These are phyloP conservation scores for Endothia cerciana DNA, from an alignment of 2,329 filamentous ascomycete species.

Conservation along the genomic window DNA sequence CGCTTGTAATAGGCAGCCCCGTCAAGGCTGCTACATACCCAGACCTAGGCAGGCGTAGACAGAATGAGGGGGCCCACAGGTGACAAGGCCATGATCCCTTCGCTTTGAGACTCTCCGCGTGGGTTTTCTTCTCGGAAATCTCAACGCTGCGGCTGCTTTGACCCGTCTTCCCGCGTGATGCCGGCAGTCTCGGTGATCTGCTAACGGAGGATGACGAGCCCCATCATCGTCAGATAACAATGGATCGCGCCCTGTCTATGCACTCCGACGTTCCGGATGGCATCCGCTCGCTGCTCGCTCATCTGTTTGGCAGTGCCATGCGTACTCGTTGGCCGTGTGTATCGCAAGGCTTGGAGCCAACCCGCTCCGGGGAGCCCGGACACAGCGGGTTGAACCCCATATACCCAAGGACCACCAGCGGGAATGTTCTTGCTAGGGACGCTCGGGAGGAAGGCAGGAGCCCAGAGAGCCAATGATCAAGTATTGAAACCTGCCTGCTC, in stretches of 20 bases:
- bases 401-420: not conserved
- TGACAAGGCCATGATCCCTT: not conserved
- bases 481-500: not conserved
- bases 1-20: not conserved
- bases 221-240: not conserved
- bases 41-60: too few relatives aligned
- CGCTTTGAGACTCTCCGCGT: not conserved
- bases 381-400: not conserved
- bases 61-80: too few relatives aligned
- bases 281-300: not conserved
- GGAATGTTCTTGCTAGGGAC: too few relatives aligned
- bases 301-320: not conserved
- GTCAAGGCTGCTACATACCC: not conserved
- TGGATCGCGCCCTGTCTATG: not conserved
- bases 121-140: not conserved
- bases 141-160: not conserved
- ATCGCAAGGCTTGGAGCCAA: too few relatives aligned
- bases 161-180: not conserved
- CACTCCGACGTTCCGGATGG: not conserved
- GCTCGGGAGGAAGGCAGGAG: not conserved
- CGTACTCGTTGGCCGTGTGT: not conserved
- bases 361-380: too few relatives aligned
- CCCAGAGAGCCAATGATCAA: not conserved
- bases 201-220: not conserved
- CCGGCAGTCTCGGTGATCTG: not conserved